A percentile compares a stretch with the other conserved stretches of the same genome.
Conservation (phyloP, 768 basidiomycete species). For the Russula griseocarnosa region DNA sequence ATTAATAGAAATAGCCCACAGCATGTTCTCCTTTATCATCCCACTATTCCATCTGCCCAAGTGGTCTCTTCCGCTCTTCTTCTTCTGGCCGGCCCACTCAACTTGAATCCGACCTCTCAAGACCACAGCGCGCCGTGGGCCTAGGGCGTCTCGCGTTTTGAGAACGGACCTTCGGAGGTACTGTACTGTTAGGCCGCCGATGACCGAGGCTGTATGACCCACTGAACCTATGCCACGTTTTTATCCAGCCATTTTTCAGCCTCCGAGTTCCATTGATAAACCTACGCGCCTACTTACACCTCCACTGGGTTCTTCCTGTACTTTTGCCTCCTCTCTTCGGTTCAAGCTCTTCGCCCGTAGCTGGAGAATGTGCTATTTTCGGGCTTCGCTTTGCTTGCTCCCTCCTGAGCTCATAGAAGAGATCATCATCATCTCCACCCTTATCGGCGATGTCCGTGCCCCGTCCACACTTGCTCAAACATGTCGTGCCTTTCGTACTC, state of each 20-base stretch:
- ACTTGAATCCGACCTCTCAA: too few relatives aligned
- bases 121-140: too few relatives aligned
- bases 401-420: slow-evolving; percentile 39
- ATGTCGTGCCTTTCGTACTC: slow-evolving; percentile 32
- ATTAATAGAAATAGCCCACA: too few relatives aligned
- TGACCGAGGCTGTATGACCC: neutral
- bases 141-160: too few relatives aligned
- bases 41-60: too few relatives aligned
- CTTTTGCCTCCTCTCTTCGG: neutral
- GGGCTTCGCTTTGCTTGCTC: slow-evolving; percentile 19
- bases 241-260: neutral
- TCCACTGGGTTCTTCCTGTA: neutral
- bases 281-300: neutral
- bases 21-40: too few relatives aligned
- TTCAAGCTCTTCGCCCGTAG: neutral
- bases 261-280: neutral
- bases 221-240: neutral
- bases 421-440: slow-evolving; percentile 33
- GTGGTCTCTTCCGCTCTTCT: too few relatives aligned
- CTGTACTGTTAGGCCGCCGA: too few relatives aligned
- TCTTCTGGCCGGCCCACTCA: too few relatives aligned
- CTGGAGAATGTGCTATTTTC: neutral
- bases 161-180: too few relatives aligned
- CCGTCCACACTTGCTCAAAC: slow-evolving; percentile 37
- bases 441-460: slow-evolving; percentile 31